A percentile compares a stretch with the other conserved stretches of the same genome.
Evolutionary conservation across 179 eudicot genomes (phyloP).

Genomic region (Carnegiea gigantea): DNA sequence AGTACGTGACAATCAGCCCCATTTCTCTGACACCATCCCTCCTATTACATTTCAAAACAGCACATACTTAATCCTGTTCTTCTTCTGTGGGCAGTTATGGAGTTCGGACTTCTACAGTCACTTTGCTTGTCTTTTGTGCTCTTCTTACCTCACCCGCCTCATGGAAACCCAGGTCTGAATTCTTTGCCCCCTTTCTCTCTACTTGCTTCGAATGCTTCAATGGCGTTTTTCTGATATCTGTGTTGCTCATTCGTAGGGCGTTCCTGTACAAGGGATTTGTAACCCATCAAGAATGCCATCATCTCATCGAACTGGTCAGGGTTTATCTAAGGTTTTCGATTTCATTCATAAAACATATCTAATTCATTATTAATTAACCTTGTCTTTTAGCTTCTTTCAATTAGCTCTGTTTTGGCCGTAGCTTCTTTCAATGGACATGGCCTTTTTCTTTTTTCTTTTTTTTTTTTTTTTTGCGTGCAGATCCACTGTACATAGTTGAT

Average conservation of each 20-base stretch:
- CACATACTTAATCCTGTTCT: neutral
- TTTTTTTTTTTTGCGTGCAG: no score
- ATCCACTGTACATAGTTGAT: no score
- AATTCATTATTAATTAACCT: no score
- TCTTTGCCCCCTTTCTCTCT: neutral
- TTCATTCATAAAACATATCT: no score
- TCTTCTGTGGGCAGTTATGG: constrained; percentile 10
- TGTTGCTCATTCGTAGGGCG: constrained; percentile 47
- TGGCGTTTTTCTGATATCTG: neutral
- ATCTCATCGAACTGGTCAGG: constrained; percentile 68
- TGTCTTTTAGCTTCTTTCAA: no score
- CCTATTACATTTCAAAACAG: neutral
- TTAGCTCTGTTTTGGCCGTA: neutral
- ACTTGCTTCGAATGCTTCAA: neutral
- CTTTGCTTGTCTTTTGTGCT: constrained; percentile 25
- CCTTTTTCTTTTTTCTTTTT: no score
- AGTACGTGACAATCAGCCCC: no score
- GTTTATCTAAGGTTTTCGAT: neutral
- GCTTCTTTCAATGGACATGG: no score
- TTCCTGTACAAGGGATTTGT: constrained; percentile 64
- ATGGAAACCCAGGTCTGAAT: constrained; percentile 56
- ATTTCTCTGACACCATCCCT: no score
- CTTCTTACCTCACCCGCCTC: constrained; percentile 29
- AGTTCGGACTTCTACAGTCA: constrained; percentile 26
- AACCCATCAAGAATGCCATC: constrained; percentile 78